Base-by-base conservation (phyloP, 2,329 filamentous ascomycete genomes). In the Fusarium sambucinum region DNA sequence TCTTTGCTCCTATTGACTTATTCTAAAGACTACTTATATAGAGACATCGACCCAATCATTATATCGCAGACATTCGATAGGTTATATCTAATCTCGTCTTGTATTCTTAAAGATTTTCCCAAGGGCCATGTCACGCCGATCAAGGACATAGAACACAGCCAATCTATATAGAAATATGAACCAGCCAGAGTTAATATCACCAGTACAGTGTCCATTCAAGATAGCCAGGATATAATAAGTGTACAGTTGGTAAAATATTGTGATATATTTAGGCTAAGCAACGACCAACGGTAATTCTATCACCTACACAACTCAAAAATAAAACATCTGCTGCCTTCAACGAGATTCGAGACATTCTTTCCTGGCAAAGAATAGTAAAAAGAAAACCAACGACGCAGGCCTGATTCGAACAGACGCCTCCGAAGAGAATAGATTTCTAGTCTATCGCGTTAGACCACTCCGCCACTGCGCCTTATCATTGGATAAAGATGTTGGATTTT, bases 361-460 rank as follows among this genome's bases (percentile, higher is more conserved):
- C n/a, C 14, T 17, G 12, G 35, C 7, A 3, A 14, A 14, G 7
- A 30, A 16, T 5, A 6, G 19, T 6, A 50, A 50, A 50, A 48
- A 21, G 13, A 46, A 35, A 13, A 50, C 32, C 47, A 50, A 50
- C 47, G 47, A 50, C 47, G 47, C 47, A 50, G 47, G 47, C 47
- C 47, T 50, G 47, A 50, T 50, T 50, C 47, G 47, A 50, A 50
- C 47, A 50, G 47, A 50, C 47, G 47, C 47, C 47, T 50, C 47
- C 47, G 47, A 50, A 50, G 47, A 50, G 47, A 50, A 50, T 50
- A 50, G 47, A 50, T 50, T 50, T 50, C 47, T 50, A 50, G 47
- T 50, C 47, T 50, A 50, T 50, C 47, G 47, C 47, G 21, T 50
- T 50, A 50, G 47, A 51, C 47, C 47, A 51, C 47, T 51, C 47